phyloP scores from a whole-genome alignment of 208 protist genomes.

The Trypanosoma melophagium region DNA sequence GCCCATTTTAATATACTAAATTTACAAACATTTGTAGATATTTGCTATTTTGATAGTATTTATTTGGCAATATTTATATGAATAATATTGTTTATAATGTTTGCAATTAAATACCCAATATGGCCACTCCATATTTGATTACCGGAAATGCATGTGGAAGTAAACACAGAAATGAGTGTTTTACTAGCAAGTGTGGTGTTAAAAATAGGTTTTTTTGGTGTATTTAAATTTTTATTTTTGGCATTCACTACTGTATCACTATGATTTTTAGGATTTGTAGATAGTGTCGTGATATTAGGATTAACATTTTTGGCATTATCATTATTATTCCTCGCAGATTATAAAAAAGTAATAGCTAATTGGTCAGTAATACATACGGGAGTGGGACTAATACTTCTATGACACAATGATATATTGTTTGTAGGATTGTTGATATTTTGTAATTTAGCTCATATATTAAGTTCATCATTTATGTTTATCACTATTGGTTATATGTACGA shows the following conservation, averaged over 20 bases:
- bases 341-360: conserved; percentile 57
- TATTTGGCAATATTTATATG: conserved; percentile 71
- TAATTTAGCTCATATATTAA: conserved; percentile 78
- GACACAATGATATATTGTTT: conserved; percentile 82
- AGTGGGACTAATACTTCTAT: conserved; percentile 68
- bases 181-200: conserved; percentile 51
- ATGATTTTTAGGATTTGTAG: conserved; percentile 80
- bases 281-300: conserved; percentile 31
- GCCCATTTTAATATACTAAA: conserved; percentile 45
- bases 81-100: conserved; percentile 83
- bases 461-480: conserved; percentile 77
- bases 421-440: conserved; percentile 67
- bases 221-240: conserved; percentile 85
- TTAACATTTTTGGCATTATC: conserved; percentile 71
- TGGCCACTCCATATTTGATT: conserved; percentile 31
- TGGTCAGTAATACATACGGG: conserved; percentile 34
- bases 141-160: conserved; percentile 34
- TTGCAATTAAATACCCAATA: conserved; percentile 36
- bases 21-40: conserved; percentile 30
- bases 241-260: conserved; percentile 65
- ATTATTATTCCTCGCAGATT: conserved; percentile 72
- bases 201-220: conserved; percentile 87
- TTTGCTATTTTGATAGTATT: conserved; percentile 67
- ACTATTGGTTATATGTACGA: conserved; percentile 79
- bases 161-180: conserved; percentile 34